Base-by-base conservation (phyloP, 768 basidiomycete species). In the Trametes sanguinea region DNA sequence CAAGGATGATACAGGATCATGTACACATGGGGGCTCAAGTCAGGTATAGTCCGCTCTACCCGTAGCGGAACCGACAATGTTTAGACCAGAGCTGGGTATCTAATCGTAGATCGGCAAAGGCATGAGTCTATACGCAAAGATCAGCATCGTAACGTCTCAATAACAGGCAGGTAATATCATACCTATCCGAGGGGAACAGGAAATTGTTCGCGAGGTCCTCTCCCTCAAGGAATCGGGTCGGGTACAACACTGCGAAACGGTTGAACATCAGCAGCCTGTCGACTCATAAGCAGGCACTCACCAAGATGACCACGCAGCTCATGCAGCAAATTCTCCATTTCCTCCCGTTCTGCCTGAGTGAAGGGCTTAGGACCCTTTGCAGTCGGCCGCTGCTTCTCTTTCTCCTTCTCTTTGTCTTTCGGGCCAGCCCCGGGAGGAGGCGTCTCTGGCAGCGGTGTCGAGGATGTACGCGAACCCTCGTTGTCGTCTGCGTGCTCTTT, bases 191-290 rank as follows among this genome's bases (percentile, higher is more conserved):
- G 69, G 91, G 92, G 76, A 96, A 96, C 62, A 97, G 76, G 78
- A 97, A 96, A 73, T 98, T 98, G 66, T 95, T 89, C 6, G 90
- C 88, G 1, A 85, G 80, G 71, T 96, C 94, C 75, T 98, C 95
- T n/a, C 85, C 90, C 74, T 98, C 95, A 62, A 98, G 70, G 77
- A 98, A 98, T 10, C 87, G 85, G 14, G 81, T 90, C 2, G 95
- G 87, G 75, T 91, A 91, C 10, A 92, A 57, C 42, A 98, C 95
- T 96, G 66, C 3, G 33, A n/a, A 48, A 29, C 13, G 4, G 3
- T 14, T 57, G 9, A 60, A 35, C 11, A 7, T 30, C 51, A 52
- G 54, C 22, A 40, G 22, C 40, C 50, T 13, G 16, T 7, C 32
- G 16, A 29, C 5, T 2, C 5, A 44, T 22, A 29, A 64, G 22